Evolutionary conservation across 768 basidiomycete genomes (phyloP).

Genomic region (Boletales sp.): DNA sequence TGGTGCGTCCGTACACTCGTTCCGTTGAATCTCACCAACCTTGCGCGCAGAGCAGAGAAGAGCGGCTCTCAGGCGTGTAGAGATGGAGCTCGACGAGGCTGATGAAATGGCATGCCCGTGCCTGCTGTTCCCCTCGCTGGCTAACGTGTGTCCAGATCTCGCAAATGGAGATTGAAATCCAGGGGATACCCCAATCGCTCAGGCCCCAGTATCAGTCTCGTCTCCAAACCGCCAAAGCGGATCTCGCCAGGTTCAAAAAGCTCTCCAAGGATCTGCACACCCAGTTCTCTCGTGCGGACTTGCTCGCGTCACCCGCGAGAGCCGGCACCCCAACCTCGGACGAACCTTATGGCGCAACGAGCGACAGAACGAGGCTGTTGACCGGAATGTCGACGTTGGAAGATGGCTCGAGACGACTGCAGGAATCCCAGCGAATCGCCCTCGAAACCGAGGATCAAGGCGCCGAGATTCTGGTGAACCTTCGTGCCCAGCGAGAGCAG

Average conservation of each 20-base stretch:
- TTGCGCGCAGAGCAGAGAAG: constrained; percentile 68
- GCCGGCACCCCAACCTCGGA: constrained; percentile 51
- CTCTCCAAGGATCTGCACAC: constrained; percentile 68
- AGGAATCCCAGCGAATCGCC: constrained; percentile 89
- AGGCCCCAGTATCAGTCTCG: constrained; percentile 73
- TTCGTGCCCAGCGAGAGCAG: constrained; percentile 87
- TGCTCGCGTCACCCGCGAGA: constrained; percentile 55
- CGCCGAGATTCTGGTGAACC: constrained; percentile 82
- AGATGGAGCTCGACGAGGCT: constrained; percentile 97
- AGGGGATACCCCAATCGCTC: constrained; percentile 86
- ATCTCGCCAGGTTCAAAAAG: constrained; percentile 78
- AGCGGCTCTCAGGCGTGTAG: constrained; percentile 73
- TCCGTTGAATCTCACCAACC: neutral
- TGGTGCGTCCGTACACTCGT: constrained; percentile 42
- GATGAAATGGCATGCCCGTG: constrained; percentile 80
- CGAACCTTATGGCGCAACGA: constrained; percentile 70
- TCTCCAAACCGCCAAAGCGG: constrained; percentile 69
- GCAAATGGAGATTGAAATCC: constrained; percentile 99
- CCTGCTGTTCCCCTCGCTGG: neutral
- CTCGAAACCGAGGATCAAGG: constrained; percentile 97
- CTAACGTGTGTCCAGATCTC: constrained; percentile 59
- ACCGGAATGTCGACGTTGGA: constrained; percentile 74
- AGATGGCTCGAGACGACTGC: constrained; percentile 79
- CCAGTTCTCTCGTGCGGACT: constrained; percentile 68
- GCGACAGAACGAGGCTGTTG: constrained; percentile 77